Evolutionary conservation across 1,284 basidiomycete species (phyloP), one percentile per base, ranked within the genome.

Genomic region (Sphaerobolus stellatus): DNA sequence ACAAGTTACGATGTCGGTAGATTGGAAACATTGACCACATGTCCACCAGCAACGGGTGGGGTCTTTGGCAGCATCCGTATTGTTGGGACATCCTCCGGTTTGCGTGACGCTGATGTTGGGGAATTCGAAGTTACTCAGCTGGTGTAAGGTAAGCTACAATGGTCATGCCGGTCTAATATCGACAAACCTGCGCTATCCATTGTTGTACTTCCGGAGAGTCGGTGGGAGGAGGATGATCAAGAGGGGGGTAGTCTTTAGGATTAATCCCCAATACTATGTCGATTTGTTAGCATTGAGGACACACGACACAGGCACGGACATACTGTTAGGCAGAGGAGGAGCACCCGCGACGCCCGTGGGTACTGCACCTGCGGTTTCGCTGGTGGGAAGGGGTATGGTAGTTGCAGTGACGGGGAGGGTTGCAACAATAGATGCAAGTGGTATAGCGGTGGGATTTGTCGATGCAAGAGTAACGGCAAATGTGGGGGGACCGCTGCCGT

Each of bases 1-100:
- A 71, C 91, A 94, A 22, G 76, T 72, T 41, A 79, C 79, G 61
- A 94, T 79, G 66, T 94, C 91, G 11, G 82, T 82, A 28, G 73
- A 62, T 28, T 81, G 78, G 2, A 80, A 82, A 73, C 89, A 92
- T 38, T 88, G 83, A 64, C 85, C 82, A 67, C 91, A 94, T 7
- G 90, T 91, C 92, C 91, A 94, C 91, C 91, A 94, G 71, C 89
- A 90, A 27, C 81, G 78, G 4, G 67, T 56, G 62, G 90, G 79
- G 45, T 59, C 69, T 7, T 75, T 70, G 7, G 79, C 81, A 5
- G 85, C 84, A 2, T 67, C 75, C 0, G 80, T 71, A 64, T 90
- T 88, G 40, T 81, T 74, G 2, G 79, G 66, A 62, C 89, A 92
- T 50, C 86, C 83, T 61, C 84, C 86, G 16, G 71, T 64, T 20